phyloP scores from a whole-genome alignment of 345 rosid genomes.

The Fremontodendron californicum region DNA sequence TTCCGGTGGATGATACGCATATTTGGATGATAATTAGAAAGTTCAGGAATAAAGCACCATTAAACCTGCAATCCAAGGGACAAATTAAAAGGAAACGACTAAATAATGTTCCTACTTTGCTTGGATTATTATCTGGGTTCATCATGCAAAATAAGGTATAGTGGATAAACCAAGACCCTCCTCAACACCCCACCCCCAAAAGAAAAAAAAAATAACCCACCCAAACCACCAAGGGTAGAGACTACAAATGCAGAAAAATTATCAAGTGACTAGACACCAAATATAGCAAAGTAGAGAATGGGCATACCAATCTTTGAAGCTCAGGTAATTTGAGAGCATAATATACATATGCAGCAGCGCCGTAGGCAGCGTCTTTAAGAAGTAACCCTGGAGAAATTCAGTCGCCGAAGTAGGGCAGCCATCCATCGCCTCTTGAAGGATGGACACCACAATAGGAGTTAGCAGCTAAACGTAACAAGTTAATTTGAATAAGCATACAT shows the following conservation, averaged over 20 bases:
- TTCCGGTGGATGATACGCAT: slow-evolving; percentile 90
- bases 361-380: slow-evolving; percentile 96
- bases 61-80: slow-evolving; percentile 62
- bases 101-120: background rate
- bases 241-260: background rate
- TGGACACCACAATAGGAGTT: slow-evolving; percentile 87
- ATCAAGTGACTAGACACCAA: slow-evolving; percentile 10
- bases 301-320: slow-evolving; percentile 87
- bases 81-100: background rate
- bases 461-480: slow-evolving; percentile 52
- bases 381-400: slow-evolving; percentile 84
- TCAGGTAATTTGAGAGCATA: slow-evolving; percentile 91
- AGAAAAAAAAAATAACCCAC: background rate
- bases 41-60: slow-evolving; percentile 88
- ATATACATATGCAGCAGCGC: slow-evolving; percentile 96
- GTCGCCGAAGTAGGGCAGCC: slow-evolving; percentile 75
- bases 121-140: background rate
- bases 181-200: background rate
- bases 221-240: background rate
- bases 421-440: slow-evolving; percentile 93
- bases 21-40: slow-evolving; percentile 85
- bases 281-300: slow-evolving; percentile 16
- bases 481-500: slow-evolving; percentile 21
- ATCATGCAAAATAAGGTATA: background rate
- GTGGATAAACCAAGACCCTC: background rate